Base-by-base conservation (phyloP, 1,284 basidiomycete genomes). In the Ustilago sp. region DNA sequence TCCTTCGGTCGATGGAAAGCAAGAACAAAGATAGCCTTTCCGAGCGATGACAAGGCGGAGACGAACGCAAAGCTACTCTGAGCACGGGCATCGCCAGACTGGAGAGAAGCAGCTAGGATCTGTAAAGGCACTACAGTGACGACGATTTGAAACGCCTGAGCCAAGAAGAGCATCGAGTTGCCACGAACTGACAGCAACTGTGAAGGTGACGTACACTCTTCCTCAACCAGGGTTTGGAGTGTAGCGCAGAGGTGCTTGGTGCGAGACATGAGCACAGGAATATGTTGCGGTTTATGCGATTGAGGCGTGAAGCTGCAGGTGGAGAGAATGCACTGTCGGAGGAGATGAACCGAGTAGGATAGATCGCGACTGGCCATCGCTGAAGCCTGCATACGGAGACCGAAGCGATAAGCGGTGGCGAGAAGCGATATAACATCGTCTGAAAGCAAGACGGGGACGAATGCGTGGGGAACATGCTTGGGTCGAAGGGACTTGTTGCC, bases 401-500 rank as follows among this genome's bases (percentile, higher is more conserved):
- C 76, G 31, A 73, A 72, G 5, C 64, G 63, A 32, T 80, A 80
- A 8, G 73, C 69, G 32, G 76, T 61, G 36, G 68, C 39, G n/a
- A 80, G 69, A 9, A 81, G 74, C 11, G 72, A 72, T 48, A 79
- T 39, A 17, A 81, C 57, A 59, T 81, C 80, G 31, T 71, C 68
- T 2, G 76, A 70, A 8, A 80, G 67, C 60, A 80, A 43, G 17
- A 74, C 58, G 0, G 68, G 60, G 2, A 69, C 47, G 50, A 79
- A 73, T 3, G 61, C n/a, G 50, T 77, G 65, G 6, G 77, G 66
- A 28, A 77, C 47, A 23, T 54, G 57, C 35, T 74, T 68, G 1
- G 68, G 60, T 35, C 58, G 61, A 2, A 70, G 59, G 48, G 50
- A 43, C 50, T 57, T 62, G 19, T 59, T 64, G 60, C 61, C 35